Conservation (phyloP, 2,329 filamentous ascomycete genomes). For the Didymella arachidicola region DNA sequence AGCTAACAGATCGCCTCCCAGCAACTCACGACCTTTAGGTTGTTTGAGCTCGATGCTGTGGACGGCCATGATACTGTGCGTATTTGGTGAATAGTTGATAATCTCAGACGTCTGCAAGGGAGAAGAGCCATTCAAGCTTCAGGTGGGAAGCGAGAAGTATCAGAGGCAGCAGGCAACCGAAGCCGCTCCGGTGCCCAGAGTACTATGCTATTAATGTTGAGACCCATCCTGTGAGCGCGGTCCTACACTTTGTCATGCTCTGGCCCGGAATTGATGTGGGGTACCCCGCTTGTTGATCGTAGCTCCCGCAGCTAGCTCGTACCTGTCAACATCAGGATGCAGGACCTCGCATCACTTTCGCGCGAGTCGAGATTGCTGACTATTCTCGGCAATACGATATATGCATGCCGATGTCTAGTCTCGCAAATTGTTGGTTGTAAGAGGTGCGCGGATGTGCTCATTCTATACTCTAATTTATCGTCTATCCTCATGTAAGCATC, state of each 20-base stretch:
- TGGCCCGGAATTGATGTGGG: conserved; percentile 8
- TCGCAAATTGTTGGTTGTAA: background rate
- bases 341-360: background rate
- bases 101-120: background rate
- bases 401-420: background rate
- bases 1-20: conserved; percentile 57
- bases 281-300: conserved; percentile 10
- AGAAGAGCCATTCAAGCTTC: background rate
- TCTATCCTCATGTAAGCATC: background rate
- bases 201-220: background rate
- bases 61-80: conserved; percentile 4
- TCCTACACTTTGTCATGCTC: background rate
- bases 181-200: background rate
- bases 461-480: background rate
- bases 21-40: conserved; percentile 52
- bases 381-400: background rate
- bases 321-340: background rate
- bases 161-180: background rate
- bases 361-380: conserved; percentile 11
- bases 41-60: conserved; percentile 35
- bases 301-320: conserved; percentile 4
- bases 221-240: background rate
- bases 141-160: background rate
- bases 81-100: background rate
- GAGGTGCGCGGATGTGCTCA: background rate